These are phyloP conservation scores for Pythium scleroteichum DNA, from an alignment of 352 stramenopile genomes.

Conservation along the genomic window DNA sequence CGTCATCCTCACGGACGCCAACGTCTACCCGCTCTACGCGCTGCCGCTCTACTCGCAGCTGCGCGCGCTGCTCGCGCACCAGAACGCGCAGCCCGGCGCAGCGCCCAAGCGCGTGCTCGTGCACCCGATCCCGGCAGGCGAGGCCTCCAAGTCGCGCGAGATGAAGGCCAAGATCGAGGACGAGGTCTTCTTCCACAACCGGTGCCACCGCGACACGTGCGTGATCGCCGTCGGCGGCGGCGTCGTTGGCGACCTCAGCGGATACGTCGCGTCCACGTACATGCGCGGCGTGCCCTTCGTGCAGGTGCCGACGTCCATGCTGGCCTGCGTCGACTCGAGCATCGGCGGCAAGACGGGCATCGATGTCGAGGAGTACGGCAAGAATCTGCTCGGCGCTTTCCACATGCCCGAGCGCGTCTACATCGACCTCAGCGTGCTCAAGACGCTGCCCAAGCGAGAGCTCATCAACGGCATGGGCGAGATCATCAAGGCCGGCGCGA, in stretches of 20 bases:
- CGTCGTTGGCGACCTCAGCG: slow-evolving; percentile 97
- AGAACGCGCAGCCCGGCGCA: slow-evolving; percentile 19
- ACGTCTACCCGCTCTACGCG: slow-evolving; percentile 75
- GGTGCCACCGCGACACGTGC: slow-evolving; percentile 82
- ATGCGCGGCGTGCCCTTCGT: slow-evolving; percentile 91
- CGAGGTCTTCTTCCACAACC: slow-evolving; percentile 77
- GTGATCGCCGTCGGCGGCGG: slow-evolving; percentile 93
- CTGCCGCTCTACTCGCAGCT: slow-evolving; percentile 54
- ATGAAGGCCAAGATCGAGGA: slow-evolving; percentile 84
- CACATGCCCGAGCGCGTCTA: slow-evolving; percentile 98
- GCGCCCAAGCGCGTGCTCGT: slow-evolving; percentile 57
- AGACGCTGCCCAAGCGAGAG: slow-evolving; percentile 96
- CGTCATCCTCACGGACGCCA: slow-evolving; percentile 80
- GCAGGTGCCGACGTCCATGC: slow-evolving; percentile 96
- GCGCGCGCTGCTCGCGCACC: slow-evolving; percentile 29
- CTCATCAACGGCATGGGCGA: slow-evolving; percentile 94
- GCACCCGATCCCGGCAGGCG: slow-evolving; percentile 61
- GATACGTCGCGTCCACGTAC: slow-evolving; percentile 97
- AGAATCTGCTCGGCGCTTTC: slow-evolving; percentile 99
- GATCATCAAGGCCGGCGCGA: slow-evolving; percentile 98
- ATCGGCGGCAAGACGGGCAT: slow-evolving; percentile 99
- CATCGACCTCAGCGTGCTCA: slow-evolving; percentile 92
- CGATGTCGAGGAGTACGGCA: slow-evolving; percentile 92
- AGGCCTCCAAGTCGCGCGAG: slow-evolving; percentile 75
- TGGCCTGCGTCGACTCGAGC: slow-evolving; percentile 98